phyloP scores from a whole-genome alignment of 495 filamentous ascomycete species.

The Trichoderma erinaceum region DNA sequence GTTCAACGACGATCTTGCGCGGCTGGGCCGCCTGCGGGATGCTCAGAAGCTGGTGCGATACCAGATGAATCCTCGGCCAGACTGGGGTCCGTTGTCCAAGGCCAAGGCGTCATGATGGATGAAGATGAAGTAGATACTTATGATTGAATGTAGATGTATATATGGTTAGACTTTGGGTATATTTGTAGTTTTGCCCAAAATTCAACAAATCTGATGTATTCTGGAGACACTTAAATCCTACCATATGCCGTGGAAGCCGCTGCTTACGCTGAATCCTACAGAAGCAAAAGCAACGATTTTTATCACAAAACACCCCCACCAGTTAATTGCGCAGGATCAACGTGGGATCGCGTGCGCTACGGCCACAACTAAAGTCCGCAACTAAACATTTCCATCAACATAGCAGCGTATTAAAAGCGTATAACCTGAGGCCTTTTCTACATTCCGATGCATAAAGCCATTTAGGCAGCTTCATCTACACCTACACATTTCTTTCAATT shows the following conservation, averaged over 20 bases:
- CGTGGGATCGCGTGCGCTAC: slow-evolving; percentile 3
- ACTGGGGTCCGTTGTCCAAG: slow-evolving; percentile 87
- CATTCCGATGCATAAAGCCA: too few relatives aligned
- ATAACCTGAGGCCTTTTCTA: too few relatives aligned
- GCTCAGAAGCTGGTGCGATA: slow-evolving; percentile 68
- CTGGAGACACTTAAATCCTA: neutral
- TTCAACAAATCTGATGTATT: neutral
- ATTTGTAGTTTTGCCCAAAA: neutral
- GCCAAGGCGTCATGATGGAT: slow-evolving; percentile 39
- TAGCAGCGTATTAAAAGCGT: too few relatives aligned
- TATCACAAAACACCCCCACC: neutral
- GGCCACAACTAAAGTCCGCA: too few relatives aligned
- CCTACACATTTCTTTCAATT: too few relatives aligned
- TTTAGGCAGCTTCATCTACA: too few relatives aligned
- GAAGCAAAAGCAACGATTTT: neutral
- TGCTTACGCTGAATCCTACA: neutral
- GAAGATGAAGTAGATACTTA: neutral
- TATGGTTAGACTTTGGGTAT: neutral
- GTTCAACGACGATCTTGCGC: slow-evolving; percentile 76
- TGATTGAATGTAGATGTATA: neutral
- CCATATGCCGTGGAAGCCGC: neutral
- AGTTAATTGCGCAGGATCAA: neutral
- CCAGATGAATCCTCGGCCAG: slow-evolving; percentile 77
- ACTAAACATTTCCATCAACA: too few relatives aligned
- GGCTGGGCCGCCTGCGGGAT: slow-evolving; percentile 60